Percentiles rank a stretch among this genome's conserved stretches.
These are phyloP conservation scores for Cladosporium sp. DNA, from an alignment of 2,329 filamentous ascomycete genomes.

Conservation along the genomic window DNA sequence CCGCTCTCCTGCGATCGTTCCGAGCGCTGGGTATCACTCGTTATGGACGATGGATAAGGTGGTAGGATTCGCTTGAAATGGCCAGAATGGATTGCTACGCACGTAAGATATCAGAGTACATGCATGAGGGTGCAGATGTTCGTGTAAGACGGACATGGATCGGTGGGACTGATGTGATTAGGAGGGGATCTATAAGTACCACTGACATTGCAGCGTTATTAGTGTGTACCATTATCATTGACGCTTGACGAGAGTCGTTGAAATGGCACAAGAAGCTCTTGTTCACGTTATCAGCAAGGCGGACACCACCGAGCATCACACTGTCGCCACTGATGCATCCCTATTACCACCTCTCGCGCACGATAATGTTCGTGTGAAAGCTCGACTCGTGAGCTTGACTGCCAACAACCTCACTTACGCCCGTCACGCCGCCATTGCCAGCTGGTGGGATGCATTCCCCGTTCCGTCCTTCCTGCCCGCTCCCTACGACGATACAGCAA, in stretches of 20 bases:
- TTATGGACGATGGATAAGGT: no score
- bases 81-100: neutral
- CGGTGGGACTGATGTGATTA: neutral
- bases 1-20: no score
- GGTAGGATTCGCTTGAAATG: neutral
- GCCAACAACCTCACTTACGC: constrained; percentile 26
- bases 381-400: constrained; percentile 16
- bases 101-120: neutral
- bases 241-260: neutral
- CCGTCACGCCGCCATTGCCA: constrained; percentile 23
- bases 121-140: neutral
- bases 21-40: no score
- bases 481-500: constrained; percentile 33
- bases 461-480: constrained; percentile 35
- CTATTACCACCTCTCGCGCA: constrained; percentile 5
- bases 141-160: neutral
- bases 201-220: neutral
- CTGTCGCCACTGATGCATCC: constrained; percentile 3
- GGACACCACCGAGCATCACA: constrained; percentile 13
- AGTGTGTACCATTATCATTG: neutral
- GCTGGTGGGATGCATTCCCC: constrained; percentile 45
- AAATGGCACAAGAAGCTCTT: constrained; percentile 1
- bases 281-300: constrained; percentile 20
- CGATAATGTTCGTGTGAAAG: constrained; percentile 14
- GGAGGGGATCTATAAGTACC: neutral